phyloP scores from a whole-genome alignment of 2,329 filamentous ascomycete genomes.

The Arthrinium phaeospermum region DNA sequence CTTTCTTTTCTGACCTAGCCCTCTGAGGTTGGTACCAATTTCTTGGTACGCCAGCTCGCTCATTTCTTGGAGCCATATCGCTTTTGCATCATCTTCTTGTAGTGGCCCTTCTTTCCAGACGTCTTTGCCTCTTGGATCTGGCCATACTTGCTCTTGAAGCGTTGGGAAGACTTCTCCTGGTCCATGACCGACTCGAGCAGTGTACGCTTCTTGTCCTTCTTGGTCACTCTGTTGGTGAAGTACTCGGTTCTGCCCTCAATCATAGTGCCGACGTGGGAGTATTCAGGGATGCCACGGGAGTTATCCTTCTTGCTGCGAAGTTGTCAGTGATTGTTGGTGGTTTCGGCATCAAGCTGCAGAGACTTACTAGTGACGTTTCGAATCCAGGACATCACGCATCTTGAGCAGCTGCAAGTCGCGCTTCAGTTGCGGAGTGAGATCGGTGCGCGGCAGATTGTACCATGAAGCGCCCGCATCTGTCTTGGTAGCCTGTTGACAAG shows the following conservation, averaged over 20 bases:
- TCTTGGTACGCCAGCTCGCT: not conserved
- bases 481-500: slow-evolving; percentile 37
- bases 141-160: slow-evolving; percentile 86
- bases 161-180: slow-evolving; percentile 66
- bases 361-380: slow-evolving; percentile 47
- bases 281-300: slow-evolving; percentile 71
- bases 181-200: slow-evolving; percentile 85
- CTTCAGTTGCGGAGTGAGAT: slow-evolving; percentile 83
- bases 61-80: slow-evolving; percentile 38
- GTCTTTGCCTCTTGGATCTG: slow-evolving; percentile 83
- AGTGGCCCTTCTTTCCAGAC: slow-evolving; percentile 88
- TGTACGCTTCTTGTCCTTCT: slow-evolving; percentile 86
- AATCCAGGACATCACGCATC: slow-evolving; percentile 88
- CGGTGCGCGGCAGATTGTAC: slow-evolving; percentile 87
- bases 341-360: not conserved
- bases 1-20: not conserved
- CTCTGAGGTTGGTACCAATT: not conserved
- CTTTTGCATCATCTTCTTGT: slow-evolving; percentile 73
- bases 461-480: slow-evolving; percentile 78
- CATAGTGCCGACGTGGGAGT: slow-evolving; percentile 87
- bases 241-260: slow-evolving; percentile 89
- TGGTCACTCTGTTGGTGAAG: slow-evolving; percentile 78
- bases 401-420: slow-evolving; percentile 87
- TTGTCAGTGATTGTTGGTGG: slow-evolving; percentile 51
- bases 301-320: slow-evolving; percentile 80